Conservation (phyloP, 805 yeast genomes). For the Saturnispora dispora region DNA sequence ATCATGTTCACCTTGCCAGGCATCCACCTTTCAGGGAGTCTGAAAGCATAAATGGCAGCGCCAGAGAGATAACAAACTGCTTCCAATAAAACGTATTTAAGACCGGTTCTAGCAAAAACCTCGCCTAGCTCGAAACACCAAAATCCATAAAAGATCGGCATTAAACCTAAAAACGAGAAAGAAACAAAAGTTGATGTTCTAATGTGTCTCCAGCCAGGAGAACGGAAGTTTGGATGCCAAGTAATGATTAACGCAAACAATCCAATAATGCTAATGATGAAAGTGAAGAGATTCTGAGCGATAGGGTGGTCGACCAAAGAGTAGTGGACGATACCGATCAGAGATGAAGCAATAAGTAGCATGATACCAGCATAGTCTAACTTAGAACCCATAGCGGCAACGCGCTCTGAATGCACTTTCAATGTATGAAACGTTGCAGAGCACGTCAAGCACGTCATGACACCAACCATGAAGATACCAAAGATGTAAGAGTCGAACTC, state of each 20-base stretch:
- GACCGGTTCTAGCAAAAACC: constrained; percentile 42
- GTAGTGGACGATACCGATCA: constrained; percentile 30
- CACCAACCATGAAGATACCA: constrained; percentile 37
- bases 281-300: constrained; percentile 31
- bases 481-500: constrained; percentile 33
- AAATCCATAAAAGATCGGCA: constrained; percentile 57
- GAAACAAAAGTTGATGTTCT: constrained; percentile 71
- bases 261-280: constrained; percentile 48
- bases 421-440: constrained; percentile 44
- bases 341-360: constrained; percentile 39
- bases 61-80: constrained; percentile 72
- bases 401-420: constrained; percentile 39
- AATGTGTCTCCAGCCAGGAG: constrained; percentile 62
- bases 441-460: constrained; percentile 36
- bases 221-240: constrained; percentile 55
- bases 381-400: constrained; percentile 39
- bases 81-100: constrained; percentile 57
- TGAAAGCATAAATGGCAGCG: constrained; percentile 65
- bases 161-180: constrained; percentile 69
- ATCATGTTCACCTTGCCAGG: constrained; percentile 60
- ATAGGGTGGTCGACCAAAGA: constrained; percentile 37
- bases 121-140: constrained; percentile 39
- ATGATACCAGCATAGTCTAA: constrained; percentile 50
- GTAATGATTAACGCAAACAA: constrained; percentile 53
- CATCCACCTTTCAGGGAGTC: constrained; percentile 64